Evolutionary conservation across 176 grass and related monocot genomes (phyloP), one percentile per base, ranked within the genome.

Genomic region (Cenchrus purpureus): DNA sequence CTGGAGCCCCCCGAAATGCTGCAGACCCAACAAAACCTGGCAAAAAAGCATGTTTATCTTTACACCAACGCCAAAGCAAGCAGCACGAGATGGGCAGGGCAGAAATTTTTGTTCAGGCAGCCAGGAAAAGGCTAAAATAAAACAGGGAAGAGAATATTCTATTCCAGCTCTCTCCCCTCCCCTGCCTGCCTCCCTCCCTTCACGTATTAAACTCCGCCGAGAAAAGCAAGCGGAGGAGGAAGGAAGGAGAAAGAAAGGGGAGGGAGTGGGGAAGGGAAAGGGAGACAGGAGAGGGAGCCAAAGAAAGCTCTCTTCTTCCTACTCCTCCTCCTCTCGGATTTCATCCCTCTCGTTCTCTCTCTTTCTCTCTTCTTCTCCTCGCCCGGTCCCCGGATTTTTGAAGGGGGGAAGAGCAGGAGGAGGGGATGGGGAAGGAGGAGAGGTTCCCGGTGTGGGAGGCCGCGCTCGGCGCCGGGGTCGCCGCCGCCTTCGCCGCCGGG

Each of bases 391-490:
- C 65, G 50, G 70, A 59, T 90, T 85, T 81, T 65, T 49, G 10
- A 3, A 52, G 48, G 52, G 77, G 22, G 54, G 42, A 71, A 37
- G 68, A 42, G 51, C 17, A 16, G 54, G 68, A 46, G 78, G 70
- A 86, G 76, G 75, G 68, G 83, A 96, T 92, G 93, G 86, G 78
- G 68, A 90, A 85, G 82, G 81, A 79, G 75, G 80, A 88, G 55
- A 91, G 82, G 31, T 92, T 93, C 83, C 85, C 93, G 67, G 50
- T 99, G 77, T 96, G 85, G 86, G 90, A 99, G 91, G 87, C 78
- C 65, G 90, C 84, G 74, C 77, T 90, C 43, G 97, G 81, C 59
- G 87, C 87, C 14, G 90, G 77, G 40, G 78, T 99, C 40, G 71
- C 91, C 62, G 88, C 87, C 10, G 81, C 70, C 82, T 96, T 99